Percentiles rank a stretch among this genome's conserved stretches.
Evolutionary conservation across 768 basidiomycete species (phyloP).

Genomic region (Lentinus tigrinus): DNA sequence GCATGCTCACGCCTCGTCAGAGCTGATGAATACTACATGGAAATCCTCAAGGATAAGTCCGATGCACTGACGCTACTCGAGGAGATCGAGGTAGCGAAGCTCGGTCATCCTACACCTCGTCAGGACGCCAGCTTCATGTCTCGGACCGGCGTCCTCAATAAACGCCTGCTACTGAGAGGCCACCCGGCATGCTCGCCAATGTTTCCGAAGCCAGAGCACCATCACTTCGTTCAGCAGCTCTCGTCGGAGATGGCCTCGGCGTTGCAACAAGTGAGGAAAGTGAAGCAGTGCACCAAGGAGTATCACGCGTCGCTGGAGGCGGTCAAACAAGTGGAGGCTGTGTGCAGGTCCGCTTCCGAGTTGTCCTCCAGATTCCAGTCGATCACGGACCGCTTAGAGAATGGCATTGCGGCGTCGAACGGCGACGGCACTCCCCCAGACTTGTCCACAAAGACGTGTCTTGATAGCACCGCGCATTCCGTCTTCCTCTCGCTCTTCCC

Average conservation of each 20-base stretch:
- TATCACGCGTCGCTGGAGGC: slow-evolving; percentile 63
- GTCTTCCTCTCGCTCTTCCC: slow-evolving; percentile 74
- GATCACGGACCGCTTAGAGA: slow-evolving; percentile 48
- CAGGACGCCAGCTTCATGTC: slow-evolving; percentile 66
- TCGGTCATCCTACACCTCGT: slow-evolving; percentile 65
- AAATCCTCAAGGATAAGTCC: slow-evolving; percentile 75
- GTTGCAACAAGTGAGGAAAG: slow-evolving; percentile 49
- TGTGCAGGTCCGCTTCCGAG: slow-evolving; percentile 45
- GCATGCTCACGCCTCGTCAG: slow-evolving; percentile 36
- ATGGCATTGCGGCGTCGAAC: slow-evolving; percentile 52
- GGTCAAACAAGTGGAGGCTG: slow-evolving; percentile 58
- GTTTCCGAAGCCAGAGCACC: slow-evolving; percentile 70
- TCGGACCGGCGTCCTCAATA: slow-evolving; percentile 61
- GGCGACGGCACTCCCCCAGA: slow-evolving; percentile 73
- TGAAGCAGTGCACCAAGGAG: slow-evolving; percentile 56
- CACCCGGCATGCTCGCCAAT: slow-evolving; percentile 52
- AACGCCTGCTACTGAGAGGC: slow-evolving; percentile 62
- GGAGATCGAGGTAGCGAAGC: slow-evolving; percentile 72
- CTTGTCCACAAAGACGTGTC: slow-evolving; percentile 53
- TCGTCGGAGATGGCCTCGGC: slow-evolving; percentile 59
- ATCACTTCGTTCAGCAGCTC: slow-evolving; percentile 56
- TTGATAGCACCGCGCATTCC: slow-evolving; percentile 60
- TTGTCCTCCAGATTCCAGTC: slow-evolving; percentile 39
- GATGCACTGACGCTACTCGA: slow-evolving; percentile 66
- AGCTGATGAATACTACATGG: slow-evolving; percentile 83